A percentile compares a stretch with the other conserved stretches of the same genome.
phyloP scores from a whole-genome alignment of 2,329 filamentous ascomycete species.

The Sclerotinia subarctica region DNA sequence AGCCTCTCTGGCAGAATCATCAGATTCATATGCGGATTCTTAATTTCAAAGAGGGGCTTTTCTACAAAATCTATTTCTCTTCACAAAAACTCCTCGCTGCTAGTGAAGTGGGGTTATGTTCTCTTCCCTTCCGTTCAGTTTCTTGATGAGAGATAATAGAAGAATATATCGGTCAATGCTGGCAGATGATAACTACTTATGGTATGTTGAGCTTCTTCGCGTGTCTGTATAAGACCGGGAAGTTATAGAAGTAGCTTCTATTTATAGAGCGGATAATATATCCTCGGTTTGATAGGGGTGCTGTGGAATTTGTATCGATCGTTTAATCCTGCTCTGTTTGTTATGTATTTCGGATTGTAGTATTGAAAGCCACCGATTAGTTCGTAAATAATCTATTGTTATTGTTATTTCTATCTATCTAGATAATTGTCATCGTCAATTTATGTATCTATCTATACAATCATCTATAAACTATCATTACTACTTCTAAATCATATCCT shows the following conservation, averaged over 20 bases:
- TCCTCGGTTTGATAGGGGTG: background rate
- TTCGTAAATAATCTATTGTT: background rate
- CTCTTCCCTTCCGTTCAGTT: background rate
- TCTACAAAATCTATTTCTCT: background rate
- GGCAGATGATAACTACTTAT: background rate
- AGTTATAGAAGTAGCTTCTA: background rate
- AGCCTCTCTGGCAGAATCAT: background rate
- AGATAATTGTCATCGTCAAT: no score
- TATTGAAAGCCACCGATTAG: background rate
- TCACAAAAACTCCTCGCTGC: no score
- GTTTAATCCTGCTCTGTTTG: background rate
- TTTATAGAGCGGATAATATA: background rate
- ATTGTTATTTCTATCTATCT: background rate
- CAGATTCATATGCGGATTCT: no score
- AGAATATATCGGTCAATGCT: fast-evolving
- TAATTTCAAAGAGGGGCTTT: background rate
- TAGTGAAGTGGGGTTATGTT: background rate
- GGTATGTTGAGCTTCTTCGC: background rate
- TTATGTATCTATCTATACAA: no score
- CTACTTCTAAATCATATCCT: no score
- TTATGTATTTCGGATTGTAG: no score
- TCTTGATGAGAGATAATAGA: background rate
- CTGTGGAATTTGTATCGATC: background rate
- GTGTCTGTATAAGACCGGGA: background rate
- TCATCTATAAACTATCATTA: background rate